Conservation (phyloP, 345 rosid species). For the Lumnitzera racemosa region DNA sequence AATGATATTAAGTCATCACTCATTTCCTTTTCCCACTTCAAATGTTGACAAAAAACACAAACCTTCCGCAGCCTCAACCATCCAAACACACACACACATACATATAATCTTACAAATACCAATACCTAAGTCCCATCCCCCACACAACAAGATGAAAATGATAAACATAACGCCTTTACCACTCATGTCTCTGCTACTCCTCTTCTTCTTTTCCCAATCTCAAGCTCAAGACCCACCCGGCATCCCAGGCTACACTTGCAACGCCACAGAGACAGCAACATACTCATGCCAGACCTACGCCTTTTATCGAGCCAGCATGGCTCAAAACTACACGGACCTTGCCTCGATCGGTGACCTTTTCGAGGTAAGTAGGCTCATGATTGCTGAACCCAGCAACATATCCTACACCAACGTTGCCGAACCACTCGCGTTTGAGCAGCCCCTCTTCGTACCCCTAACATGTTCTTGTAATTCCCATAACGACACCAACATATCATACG, state of each 20-base stretch:
- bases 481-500: constrained; percentile 27
- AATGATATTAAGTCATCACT: too few relatives aligned
- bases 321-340: constrained; percentile 41
- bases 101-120: too few relatives aligned
- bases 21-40: too few relatives aligned
- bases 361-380: constrained; percentile 47
- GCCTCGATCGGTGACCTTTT: constrained; percentile 61
- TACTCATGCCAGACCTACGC: constrained; percentile 56
- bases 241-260: constrained; percentile 38
- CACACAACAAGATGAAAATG: too few relatives aligned
- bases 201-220: constrained; percentile 15
- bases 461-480: constrained; percentile 49
- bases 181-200: not conserved
- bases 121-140: too few relatives aligned
- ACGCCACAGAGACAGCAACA: constrained; percentile 25
- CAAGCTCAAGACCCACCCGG: constrained; percentile 29
- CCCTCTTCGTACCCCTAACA: constrained; percentile 50
- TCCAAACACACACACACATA: too few relatives aligned
- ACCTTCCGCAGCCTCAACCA: too few relatives aligned
- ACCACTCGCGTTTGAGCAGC: constrained; percentile 34
- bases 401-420: constrained; percentile 31
- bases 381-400: constrained; percentile 54
- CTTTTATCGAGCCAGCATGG: constrained; percentile 31
- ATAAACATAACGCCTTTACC: constrained; percentile 14
- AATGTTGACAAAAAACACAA: too few relatives aligned